These are phyloP conservation scores for Drechslera avenae DNA, from an alignment of 2,329 filamentous ascomycete genomes.

Conservation along the genomic window DNA sequence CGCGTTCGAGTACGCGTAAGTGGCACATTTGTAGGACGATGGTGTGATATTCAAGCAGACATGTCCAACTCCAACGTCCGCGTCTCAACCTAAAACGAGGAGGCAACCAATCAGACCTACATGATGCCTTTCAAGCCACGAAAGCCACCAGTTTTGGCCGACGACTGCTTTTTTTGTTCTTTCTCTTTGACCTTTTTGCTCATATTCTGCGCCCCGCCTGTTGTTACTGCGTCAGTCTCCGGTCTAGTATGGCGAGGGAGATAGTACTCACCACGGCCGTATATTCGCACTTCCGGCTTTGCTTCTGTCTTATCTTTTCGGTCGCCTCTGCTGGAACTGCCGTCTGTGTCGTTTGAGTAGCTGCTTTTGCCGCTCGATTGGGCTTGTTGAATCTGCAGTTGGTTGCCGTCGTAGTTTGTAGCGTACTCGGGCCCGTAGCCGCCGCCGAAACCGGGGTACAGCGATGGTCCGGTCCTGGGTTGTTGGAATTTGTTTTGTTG, in stretches of 20 bases:
- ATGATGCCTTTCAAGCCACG: conserved; percentile 49
- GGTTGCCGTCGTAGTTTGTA: conserved; percentile 38
- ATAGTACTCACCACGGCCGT: conserved; percentile 58
- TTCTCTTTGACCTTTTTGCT: conserved; percentile 60
- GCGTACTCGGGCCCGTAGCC: conserved; percentile 34
- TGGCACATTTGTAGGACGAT: not conserved
- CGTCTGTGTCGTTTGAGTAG: conserved; percentile 46
- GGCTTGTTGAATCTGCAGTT: conserved; percentile 27
- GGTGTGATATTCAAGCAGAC: not conserved
- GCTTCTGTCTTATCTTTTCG: conserved; percentile 53
- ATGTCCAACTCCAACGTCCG: not conserved
- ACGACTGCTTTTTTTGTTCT: conserved; percentile 52
- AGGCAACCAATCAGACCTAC: conserved; percentile 17
- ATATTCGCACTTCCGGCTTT: conserved; percentile 58
- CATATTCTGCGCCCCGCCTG: conserved; percentile 60
- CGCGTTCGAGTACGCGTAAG: too few relatives aligned
- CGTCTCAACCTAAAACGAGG: conserved; percentile 4
- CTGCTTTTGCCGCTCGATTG: conserved; percentile 49
- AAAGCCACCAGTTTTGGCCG: conserved; percentile 46
- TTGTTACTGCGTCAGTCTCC: conserved; percentile 36
- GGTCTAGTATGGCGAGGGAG: conserved; percentile 16
- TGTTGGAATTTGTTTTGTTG: conserved; percentile 25
- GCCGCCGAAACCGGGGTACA: conserved; percentile 33
- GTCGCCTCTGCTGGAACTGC: conserved; percentile 42
- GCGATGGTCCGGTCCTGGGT: conserved; percentile 26